Conservation (phyloP, 2,329 filamentous ascomycete species). For the Gnomoniopsis sp. region DNA sequence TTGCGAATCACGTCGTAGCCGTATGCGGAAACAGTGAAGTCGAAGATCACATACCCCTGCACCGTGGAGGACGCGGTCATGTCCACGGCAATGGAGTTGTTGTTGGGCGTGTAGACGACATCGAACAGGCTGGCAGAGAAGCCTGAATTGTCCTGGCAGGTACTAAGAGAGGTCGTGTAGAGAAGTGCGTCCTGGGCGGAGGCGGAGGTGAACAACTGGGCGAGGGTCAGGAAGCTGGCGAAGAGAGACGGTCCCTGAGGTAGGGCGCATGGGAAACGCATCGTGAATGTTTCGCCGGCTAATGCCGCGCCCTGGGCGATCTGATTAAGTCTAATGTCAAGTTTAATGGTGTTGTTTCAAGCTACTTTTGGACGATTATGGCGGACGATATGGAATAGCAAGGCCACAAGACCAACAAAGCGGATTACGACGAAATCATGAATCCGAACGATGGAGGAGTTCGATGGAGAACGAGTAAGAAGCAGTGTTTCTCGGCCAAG, state of each 20-base stretch:
- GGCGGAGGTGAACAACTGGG: constrained; percentile 19
- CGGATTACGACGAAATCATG: no score
- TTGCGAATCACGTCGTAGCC: constrained; percentile 63
- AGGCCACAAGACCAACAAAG: no score
- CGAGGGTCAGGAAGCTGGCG: constrained; percentile 2
- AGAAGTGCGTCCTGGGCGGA: constrained; percentile 25
- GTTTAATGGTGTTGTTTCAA: background rate
- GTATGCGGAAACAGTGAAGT: constrained; percentile 69
- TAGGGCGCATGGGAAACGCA: constrained; percentile 10
- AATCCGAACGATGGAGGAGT: no score
- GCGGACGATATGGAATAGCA: no score
- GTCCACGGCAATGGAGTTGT: constrained; percentile 62
- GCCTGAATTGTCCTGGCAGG: constrained; percentile 72
- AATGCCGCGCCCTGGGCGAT: background rate
- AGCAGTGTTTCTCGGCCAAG: no score
- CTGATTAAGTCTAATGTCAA: background rate
- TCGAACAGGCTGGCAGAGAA: constrained; percentile 81
- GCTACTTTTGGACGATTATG: no score
- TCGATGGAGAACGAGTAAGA: no score
- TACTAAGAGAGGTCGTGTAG: constrained; percentile 60
- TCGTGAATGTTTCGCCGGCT: background rate
- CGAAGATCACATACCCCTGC: constrained; percentile 68
- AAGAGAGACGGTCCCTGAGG: constrained; percentile 3
- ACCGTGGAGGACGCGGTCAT: constrained; percentile 73
- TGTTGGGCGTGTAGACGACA: constrained; percentile 65